phyloP scores from a whole-genome alignment of 352 stramenopile species.

The Phytopythium litorale region DNA sequence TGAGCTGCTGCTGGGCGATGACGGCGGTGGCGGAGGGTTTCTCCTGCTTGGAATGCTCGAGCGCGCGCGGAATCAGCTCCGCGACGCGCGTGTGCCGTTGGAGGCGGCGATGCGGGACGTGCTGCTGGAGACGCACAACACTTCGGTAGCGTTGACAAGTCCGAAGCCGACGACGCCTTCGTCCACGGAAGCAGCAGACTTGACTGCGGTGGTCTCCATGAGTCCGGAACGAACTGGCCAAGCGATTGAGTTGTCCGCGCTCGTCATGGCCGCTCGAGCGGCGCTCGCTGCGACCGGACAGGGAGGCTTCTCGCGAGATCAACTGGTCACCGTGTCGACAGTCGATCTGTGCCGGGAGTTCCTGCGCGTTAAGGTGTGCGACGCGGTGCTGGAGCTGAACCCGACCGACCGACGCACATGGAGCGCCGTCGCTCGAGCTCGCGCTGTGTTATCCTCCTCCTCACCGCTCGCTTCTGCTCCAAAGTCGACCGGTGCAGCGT shows the following conservation, averaged over 20 bases:
- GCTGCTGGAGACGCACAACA: background rate
- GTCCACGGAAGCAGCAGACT: background rate
- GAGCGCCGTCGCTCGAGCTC: conserved; percentile 12
- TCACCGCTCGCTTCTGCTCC: background rate
- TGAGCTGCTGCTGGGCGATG: conserved; percentile 8
- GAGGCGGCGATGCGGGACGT: conserved; percentile 37
- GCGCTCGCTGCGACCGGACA: background rate
- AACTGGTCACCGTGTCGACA: conserved; percentile 14
- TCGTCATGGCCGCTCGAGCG: background rate
- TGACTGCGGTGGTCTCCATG: background rate
- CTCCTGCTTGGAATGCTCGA: conserved; percentile 30
- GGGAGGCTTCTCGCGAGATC: background rate
- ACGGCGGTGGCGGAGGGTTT: conserved; percentile 41
- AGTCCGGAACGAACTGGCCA: background rate
- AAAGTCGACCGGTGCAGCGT: background rate
- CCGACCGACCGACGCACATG: conserved; percentile 23
- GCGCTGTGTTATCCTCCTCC: conserved; percentile 9
- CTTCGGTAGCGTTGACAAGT: background rate
- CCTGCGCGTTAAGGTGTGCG: conserved; percentile 19
- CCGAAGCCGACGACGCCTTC: background rate
- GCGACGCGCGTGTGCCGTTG: conserved; percentile 22
- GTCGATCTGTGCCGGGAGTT: conserved; percentile 38
- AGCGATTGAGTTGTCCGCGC: background rate
- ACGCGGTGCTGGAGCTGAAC: conserved; percentile 31
- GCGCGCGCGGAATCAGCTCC: conserved; percentile 17